phyloP scores from a whole-genome alignment of 352 stramenopile genomes.

The Globisporangium megalacanthum region DNA sequence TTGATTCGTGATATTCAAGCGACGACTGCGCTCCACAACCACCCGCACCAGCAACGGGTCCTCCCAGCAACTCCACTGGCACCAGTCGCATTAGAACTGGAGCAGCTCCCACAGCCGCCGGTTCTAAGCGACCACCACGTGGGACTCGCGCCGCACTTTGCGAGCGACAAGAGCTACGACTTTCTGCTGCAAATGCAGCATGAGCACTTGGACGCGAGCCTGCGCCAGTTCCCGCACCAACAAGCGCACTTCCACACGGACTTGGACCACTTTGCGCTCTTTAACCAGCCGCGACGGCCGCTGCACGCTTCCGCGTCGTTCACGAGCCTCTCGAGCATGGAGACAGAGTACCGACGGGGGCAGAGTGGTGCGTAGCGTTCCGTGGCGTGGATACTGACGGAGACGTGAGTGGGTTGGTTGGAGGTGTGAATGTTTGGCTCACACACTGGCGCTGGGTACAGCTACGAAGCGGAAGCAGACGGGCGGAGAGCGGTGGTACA shows the following conservation, averaged over 20 bases:
- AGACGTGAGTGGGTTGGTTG: no score
- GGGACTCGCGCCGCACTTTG: background rate
- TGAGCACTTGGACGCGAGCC: conserved; percentile 25
- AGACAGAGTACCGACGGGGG: conserved; percentile 43
- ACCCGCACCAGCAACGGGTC: background rate
- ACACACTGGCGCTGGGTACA: conserved; percentile 7
- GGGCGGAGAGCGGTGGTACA: conserved; percentile 54
- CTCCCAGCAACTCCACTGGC: background rate
- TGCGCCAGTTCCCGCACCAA: conserved; percentile 40
- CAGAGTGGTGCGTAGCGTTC: conserved; percentile 28
- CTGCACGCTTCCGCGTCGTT: conserved; percentile 70
- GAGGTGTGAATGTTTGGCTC: background rate
- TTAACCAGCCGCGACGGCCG: conserved; percentile 24
- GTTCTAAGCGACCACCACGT: background rate
- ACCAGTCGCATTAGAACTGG: background rate
- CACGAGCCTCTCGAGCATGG: conserved; percentile 69
- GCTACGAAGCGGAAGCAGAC: conserved; percentile 62
- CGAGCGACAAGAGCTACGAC: conserved; percentile 37
- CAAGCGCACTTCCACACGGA: conserved; percentile 20
- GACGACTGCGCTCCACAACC: background rate
- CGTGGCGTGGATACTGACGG: no score
- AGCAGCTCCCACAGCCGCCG: background rate
- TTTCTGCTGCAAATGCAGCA: conserved; percentile 59
- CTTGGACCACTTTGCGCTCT: conserved; percentile 17
- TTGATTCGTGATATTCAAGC: conserved; percentile 32